Base-by-base conservation (phyloP, 2,329 filamentous ascomycete genomes). In the Gyromitra esculenta region DNA sequence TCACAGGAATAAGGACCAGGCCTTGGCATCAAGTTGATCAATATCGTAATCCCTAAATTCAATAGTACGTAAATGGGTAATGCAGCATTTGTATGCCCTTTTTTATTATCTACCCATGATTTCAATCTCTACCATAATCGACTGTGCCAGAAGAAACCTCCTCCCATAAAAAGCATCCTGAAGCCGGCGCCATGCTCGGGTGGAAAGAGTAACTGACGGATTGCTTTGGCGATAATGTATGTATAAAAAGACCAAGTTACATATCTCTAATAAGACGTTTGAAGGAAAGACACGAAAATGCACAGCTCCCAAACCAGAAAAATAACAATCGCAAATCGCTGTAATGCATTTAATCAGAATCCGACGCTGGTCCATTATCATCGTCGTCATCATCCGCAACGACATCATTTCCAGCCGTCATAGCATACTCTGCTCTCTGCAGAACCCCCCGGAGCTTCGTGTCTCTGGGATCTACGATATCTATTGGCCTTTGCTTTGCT, bases 391-490 rank as follows among this genome's bases (percentile, higher is more conserved):
- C 85, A 60, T 86, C 85, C 52, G 83, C 80, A n/a, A 87, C 85
- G 21, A 86, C 83, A 82, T 87, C 86, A 6, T 83, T 84, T 2
- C 84, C 85, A 21, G 83, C 84, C 77, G 82, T 83, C 79, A 87
- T 83, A 5, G 88, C 86, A 81, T 92, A 91, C 85, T 94, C 91
- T 78, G 91, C 91, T 84, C 89, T 89, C 83, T 90, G 87, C 81
- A 95, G 87, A 74, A 91, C 84, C 57, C 87, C 86, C 79, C 87
- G 85, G 69, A 94, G 85, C 68, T 86, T 87, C 31, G 82, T 82
- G 83, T 94, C 93, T 62, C 87, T 82, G 15, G 92, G 92, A 83
- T 95, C 92, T 70, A 91, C 90, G 77, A 95, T 87, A 83, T 94
- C 90, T 69, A 88, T 82, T 37, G 92, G 87, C 65, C 90, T 92